Base-by-base conservation (phyloP, 371 early-diverging fungal genomes). In the Lichtheimia ramosa region DNA sequence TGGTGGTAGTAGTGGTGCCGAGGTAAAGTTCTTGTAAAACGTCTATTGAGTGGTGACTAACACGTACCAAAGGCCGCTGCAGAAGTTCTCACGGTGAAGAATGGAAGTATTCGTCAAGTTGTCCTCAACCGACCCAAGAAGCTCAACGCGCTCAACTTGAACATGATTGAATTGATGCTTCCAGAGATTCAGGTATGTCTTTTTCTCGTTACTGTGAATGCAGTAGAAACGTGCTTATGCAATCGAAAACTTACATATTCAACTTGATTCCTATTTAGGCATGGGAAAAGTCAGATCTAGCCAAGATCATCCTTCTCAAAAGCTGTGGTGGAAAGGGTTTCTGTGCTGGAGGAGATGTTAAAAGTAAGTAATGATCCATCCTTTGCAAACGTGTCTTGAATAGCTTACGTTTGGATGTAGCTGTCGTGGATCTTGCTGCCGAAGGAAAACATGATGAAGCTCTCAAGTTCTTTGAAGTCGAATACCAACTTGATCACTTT, bases 261-360 rank as follows among this genome's bases (percentile, higher is more conserved):
- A 21, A 46, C 15, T 14, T 18, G 10, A 46, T 46, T 46, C 18
- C n/a, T n/a, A 5, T 53, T 53, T 68, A 92, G 89, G 91, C 90
- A 43, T 97, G 96, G 96, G 87, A 93, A 68, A 83, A 89, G 49
- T 93, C 94, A 10, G 92, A 95, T 53, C 77, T 92, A 40, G 89
- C 90, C 64, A 95, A 94, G 69, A 86, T 95, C 40, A 89, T 97
- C 59, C 76, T 97, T 40, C 65, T 97, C 53, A 91, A 91, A 65
- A 83, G 87, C 5, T 81, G 80, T 54, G 92, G 89, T 59, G 83
- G 82, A 39, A 65, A 83, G 82, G 97, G 93, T 1, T 97, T 97
- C 71, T 99, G 98, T 73, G 95, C 98, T 24, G 98, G 99, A 34
- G 99, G 98, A 28, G 99, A 99, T 70, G 95, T 99, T 5, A 93